Evolutionary conservation across 306 rosid genomes (phyloP).

Genomic region (Dryas octopetala): DNA sequence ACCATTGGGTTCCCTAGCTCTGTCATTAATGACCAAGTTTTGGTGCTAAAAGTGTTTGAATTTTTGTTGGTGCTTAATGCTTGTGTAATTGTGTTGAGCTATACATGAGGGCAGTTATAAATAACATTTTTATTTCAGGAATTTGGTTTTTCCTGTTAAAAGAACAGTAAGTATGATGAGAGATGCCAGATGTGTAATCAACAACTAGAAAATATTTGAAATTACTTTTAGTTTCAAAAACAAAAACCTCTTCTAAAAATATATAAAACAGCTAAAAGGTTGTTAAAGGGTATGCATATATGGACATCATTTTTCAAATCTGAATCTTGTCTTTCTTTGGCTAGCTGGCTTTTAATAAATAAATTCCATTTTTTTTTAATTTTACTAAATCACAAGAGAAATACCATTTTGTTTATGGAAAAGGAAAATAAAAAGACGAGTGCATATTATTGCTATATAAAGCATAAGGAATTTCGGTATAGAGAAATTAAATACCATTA

Average conservation of each 20-base stretch:
- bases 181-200: background rate
- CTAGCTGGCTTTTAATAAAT: background rate
- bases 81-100: constrained; percentile 3
- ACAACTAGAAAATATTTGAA: background rate
- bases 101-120: constrained; percentile 4
- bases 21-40: constrained; percentile 51
- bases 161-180: background rate
- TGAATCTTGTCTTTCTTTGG: background rate
- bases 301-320: background rate
- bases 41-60: constrained; percentile 31
- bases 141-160: background rate
- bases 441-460: too few species aligned
- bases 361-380: background rate
- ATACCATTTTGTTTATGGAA: too few species aligned
- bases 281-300: background rate
- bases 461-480: too few species aligned
- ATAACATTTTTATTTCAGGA: background rate
- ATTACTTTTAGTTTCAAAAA: too few species aligned
- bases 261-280: too few species aligned
- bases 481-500: too few species aligned
- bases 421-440: too few species aligned
- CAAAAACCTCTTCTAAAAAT: too few species aligned
- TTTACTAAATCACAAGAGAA: too few species aligned
- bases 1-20: constrained; percentile 73
- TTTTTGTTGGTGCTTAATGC: constrained; percentile 18